Conservation (phyloP, 2,329 filamentous ascomycete genomes). For the Colletotrichum theobromicola region DNA sequence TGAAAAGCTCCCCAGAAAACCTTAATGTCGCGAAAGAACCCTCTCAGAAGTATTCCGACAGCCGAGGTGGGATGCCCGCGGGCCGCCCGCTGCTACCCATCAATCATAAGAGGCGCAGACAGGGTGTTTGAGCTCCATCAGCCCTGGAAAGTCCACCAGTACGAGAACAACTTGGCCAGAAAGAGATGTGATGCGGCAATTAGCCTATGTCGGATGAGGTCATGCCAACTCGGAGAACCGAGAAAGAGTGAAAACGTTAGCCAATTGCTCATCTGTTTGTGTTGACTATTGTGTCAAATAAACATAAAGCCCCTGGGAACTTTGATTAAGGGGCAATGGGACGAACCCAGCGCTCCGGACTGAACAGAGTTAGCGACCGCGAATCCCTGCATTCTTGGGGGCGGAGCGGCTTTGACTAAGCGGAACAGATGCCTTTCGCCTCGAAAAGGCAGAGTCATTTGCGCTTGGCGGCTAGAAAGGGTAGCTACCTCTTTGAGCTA, state of each 20-base stretch:
- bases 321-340: constrained; percentile 13
- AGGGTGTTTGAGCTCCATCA: neutral
- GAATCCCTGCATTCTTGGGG: neutral
- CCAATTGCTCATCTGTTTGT: neutral
- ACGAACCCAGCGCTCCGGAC: neutral
- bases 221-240: neutral
- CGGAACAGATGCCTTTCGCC: neutral
- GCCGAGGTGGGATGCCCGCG: neutral
- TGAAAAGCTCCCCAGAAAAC: neutral
- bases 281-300: constrained; percentile 9
- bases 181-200: neutral
- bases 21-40: neutral
- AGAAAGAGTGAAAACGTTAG: neutral
- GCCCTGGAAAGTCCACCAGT: constrained; percentile 2
- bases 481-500: neutral
- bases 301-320: neutral
- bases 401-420: neutral
- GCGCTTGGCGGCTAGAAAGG: neutral
- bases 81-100: neutral
- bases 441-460: neutral
- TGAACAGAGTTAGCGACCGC: neutral
- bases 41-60: neutral
- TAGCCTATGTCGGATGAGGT: neutral
- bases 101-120: neutral
- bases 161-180: neutral